Conservation (phyloP, 106 monocot genomes). For the Apostasia ramifera region DNA sequence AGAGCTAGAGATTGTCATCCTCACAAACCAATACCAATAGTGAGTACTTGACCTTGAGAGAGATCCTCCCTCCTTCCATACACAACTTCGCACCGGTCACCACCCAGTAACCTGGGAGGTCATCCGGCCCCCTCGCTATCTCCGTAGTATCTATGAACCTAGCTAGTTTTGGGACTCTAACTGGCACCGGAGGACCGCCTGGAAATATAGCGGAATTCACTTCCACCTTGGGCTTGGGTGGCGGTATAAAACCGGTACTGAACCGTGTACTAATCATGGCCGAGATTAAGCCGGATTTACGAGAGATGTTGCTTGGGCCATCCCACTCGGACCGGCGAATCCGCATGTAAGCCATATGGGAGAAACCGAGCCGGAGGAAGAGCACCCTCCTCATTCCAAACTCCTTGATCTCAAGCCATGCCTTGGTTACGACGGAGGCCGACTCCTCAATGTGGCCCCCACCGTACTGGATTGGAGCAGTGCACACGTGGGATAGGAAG, state of each 20-base stretch:
- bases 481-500: constrained; percentile 62
- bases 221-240: constrained; percentile 31
- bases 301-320: constrained; percentile 12
- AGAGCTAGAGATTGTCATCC: constrained; percentile 19
- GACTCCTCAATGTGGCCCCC: constrained; percentile 34
- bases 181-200: constrained; percentile 49
- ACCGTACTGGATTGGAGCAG: constrained; percentile 48
- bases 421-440: constrained; percentile 59
- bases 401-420: constrained; percentile 64
- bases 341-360: constrained; percentile 42
- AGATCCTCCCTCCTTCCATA: constrained; percentile 45
- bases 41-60: constrained; percentile 66
- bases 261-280: constrained; percentile 27
- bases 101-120: constrained; percentile 74
- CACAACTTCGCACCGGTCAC: constrained; percentile 74
- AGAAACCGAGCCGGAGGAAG: constrained; percentile 78
- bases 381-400: constrained; percentile 52
- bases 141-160: constrained; percentile 50
- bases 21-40: constrained; percentile 30
- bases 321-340: constrained; percentile 79
- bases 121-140: constrained; percentile 52
- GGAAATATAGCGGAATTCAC: constrained; percentile 69
- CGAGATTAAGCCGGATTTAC: constrained; percentile 40
- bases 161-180: constrained; percentile 32
- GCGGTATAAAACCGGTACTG: constrained; percentile 15